phyloP scores from a whole-genome alignment of 2,329 filamentous ascomycete species.

The Alternaria atra region DNA sequence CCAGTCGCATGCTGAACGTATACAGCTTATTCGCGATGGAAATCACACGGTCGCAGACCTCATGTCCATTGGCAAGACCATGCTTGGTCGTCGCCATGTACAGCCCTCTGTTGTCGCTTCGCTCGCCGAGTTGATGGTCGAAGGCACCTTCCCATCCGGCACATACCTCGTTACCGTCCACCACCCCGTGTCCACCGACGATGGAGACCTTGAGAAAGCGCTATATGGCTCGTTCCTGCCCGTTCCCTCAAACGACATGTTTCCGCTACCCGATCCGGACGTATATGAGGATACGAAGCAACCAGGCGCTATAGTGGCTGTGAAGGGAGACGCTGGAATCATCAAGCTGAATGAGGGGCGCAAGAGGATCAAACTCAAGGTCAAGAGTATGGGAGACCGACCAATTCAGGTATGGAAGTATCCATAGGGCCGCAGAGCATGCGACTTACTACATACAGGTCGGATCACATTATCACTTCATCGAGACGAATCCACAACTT shows the following conservation, averaged over 20 bases:
- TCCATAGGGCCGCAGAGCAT: neutral
- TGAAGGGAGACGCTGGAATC: constrained; percentile 69
- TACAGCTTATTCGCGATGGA: constrained; percentile 90
- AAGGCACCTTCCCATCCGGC: constrained; percentile 89
- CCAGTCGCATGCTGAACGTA: constrained; percentile 32
- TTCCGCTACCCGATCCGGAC: constrained; percentile 70
- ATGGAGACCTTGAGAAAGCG: constrained; percentile 85
- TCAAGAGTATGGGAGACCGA: constrained; percentile 87
- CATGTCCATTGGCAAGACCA: constrained; percentile 88
- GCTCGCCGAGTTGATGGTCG: constrained; percentile 86
- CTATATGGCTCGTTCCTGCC: constrained; percentile 93
- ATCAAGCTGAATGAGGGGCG: constrained; percentile 78
- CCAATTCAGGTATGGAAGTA: constrained; percentile 77
- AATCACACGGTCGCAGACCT: constrained; percentile 90
- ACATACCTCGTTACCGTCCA: constrained; percentile 96
- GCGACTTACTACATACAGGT: constrained; percentile 57
- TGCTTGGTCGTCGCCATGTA: constrained; percentile 93
- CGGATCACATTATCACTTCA: constrained; percentile 95
- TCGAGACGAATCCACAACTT: constrained; percentile 91
- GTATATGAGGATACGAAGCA: constrained; percentile 73
- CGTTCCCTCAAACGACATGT: constrained; percentile 72
- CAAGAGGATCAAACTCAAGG: constrained; percentile 75
- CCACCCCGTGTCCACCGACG: constrained; percentile 83
- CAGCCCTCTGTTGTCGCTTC: constrained; percentile 81
- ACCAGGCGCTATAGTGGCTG: constrained; percentile 81